A percentile compares a stretch with the other conserved stretches of the same genome.
Evolutionary conservation across 2,329 filamentous ascomycete species (phyloP).

Genomic region (Botryotinia globosa): DNA sequence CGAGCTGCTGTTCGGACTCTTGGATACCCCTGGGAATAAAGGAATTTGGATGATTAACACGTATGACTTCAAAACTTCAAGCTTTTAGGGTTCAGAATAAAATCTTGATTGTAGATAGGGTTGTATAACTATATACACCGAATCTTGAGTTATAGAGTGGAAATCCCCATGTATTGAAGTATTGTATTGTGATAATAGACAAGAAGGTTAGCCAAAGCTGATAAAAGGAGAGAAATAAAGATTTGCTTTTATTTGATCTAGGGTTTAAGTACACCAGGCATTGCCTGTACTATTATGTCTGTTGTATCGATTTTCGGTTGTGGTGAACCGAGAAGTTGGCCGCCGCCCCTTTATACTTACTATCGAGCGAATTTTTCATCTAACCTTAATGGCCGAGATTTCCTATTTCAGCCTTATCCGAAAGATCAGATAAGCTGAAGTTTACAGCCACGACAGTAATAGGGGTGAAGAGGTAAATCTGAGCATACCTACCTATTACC

Average conservation of each 20-base stretch:
- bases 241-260: background rate
- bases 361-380: background rate
- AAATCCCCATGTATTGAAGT: background rate
- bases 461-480: background rate
- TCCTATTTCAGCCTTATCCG: background rate
- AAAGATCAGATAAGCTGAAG: background rate
- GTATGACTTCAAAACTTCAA: too few species aligned
- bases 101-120: background rate
- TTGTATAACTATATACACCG: background rate
- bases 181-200: background rate
- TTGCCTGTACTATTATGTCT: background rate
- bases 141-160: background rate
- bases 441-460: background rate
- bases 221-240: background rate
- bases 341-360: background rate
- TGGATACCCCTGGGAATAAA: background rate
- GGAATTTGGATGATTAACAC: too few species aligned
- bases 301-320: background rate
- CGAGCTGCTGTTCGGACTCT: background rate
- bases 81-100: background rate
- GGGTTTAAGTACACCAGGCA: background rate
- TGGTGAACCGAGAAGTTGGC: background rate
- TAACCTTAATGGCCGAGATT: background rate
- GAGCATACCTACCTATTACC: background rate
- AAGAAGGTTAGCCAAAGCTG: accelerated